phyloP scores from a whole-genome alignment of 495 filamentous ascomycete genomes.

The Podospora pseudocomata region DNA sequence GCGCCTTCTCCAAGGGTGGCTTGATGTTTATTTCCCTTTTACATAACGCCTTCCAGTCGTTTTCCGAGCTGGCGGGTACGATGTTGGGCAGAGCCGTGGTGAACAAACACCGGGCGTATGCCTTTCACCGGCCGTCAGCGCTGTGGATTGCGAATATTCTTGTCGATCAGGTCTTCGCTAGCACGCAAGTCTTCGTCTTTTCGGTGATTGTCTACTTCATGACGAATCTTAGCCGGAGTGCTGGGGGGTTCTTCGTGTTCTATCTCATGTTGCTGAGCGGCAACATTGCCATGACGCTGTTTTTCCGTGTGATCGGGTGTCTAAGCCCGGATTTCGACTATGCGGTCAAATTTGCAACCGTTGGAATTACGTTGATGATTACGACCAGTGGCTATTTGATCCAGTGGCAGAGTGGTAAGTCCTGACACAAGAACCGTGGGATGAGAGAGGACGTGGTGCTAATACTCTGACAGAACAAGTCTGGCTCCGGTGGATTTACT shows the following conservation, averaged over 20 bases:
- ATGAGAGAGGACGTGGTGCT: not conserved
- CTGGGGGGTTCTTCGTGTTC: conserved; percentile 78
- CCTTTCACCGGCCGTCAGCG: conserved; percentile 74
- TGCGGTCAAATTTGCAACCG: conserved; percentile 73
- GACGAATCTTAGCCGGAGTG: conserved; percentile 60
- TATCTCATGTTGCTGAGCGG: conserved; percentile 64
- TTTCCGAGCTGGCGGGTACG: conserved; percentile 64
- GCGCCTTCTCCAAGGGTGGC: conserved; percentile 74
- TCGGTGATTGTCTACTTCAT: conserved; percentile 79
- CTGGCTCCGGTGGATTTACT: conserved; percentile 81
- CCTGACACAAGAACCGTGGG: not conserved
- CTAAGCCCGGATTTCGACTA: conserved; percentile 81
- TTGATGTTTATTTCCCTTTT: conserved; percentile 70
- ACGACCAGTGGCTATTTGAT: conserved; percentile 78
- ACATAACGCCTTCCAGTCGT: conserved; percentile 78
- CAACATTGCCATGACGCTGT: conserved; percentile 74
- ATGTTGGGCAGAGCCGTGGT: conserved; percentile 72
- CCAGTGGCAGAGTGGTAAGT: conserved; percentile 53
- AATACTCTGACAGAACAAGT: conserved; percentile 47
- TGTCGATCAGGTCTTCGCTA: conserved; percentile 69
- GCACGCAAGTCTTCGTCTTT: conserved; percentile 65
- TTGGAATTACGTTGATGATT: conserved; percentile 74
- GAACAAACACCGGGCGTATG: conserved; percentile 76
- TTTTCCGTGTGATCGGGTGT: conserved; percentile 75
- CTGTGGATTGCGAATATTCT: conserved; percentile 77